A percentile compares a stretch with the other conserved stretches of the same genome.
Conservation (phyloP, 768 basidiomycete genomes). For the Clavulina sp. region DNA sequence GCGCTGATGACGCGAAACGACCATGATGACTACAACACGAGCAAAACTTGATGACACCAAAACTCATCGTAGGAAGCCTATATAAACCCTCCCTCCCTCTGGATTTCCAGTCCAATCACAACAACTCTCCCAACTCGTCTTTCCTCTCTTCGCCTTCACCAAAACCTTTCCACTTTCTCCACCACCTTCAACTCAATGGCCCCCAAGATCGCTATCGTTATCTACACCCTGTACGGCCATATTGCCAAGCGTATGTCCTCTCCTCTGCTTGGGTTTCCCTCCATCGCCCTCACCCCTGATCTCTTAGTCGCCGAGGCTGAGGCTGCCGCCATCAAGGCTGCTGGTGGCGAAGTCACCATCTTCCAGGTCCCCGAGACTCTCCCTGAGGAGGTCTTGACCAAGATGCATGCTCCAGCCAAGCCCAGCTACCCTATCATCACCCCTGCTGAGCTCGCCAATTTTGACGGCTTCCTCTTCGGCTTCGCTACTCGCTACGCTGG, state of each 20-base stretch:
- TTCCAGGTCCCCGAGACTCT: conserved; percentile 65
- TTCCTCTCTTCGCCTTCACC: no score
- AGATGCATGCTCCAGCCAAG: conserved; percentile 58
- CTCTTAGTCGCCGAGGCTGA: conserved; percentile 40
- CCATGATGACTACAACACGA: no score
- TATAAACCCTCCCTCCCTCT: no score
- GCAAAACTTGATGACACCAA: no score
- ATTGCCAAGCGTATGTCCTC: conserved; percentile 39
- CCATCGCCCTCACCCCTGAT: background rate
- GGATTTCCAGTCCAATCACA: no score
- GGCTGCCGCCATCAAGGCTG: conserved; percentile 25
- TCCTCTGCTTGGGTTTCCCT: background rate
- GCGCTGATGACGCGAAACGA: no score
- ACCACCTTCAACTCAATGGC: background rate
- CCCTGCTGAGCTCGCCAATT: conserved; percentile 34
- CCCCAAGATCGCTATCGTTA: conserved; percentile 15
- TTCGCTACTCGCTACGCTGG: conserved; percentile 68
- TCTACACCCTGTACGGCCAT: conserved; percentile 63
- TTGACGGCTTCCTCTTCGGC: conserved; percentile 62
- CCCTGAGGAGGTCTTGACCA: conserved; percentile 39
- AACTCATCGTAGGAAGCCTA: no score
- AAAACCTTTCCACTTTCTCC: background rate
- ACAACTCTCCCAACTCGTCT: no score
- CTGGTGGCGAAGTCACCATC: conserved; percentile 29
- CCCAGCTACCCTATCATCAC: conserved; percentile 51